Conservation (phyloP, 1,284 basidiomycete genomes). For the Meira miltonrushii region DNA sequence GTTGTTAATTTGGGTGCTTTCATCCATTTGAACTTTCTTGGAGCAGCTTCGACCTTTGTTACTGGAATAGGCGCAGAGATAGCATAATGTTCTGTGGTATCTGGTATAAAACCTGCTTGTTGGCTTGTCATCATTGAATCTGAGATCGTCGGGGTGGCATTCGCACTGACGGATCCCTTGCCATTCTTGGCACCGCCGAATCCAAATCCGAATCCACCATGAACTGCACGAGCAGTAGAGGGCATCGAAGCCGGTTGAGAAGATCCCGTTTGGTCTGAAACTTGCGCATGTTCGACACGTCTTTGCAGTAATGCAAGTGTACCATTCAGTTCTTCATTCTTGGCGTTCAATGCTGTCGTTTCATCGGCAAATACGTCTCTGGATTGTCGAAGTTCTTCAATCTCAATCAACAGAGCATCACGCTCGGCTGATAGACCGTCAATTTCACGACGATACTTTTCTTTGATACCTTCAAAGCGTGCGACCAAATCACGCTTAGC, state of each 20-base stretch:
- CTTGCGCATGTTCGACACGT: conserved; percentile 26
- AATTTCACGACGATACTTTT: conserved; percentile 79
- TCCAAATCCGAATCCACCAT: conserved; percentile 28
- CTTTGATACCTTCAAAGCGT: conserved; percentile 83
- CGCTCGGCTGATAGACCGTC: conserved; percentile 75
- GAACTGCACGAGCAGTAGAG: not conserved
- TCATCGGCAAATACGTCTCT: conserved; percentile 84
- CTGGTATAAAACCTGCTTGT: not conserved
- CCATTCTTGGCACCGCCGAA: conserved; percentile 21
- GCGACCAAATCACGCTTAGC: conserved; percentile 71
- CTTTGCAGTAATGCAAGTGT: conserved; percentile 63
- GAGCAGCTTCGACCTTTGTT: conserved; percentile 53
- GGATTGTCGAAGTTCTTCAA: conserved; percentile 77
- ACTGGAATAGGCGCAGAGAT: not conserved
- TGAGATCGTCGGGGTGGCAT: not conserved
- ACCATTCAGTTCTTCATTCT: conserved; percentile 86
- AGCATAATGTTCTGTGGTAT: not conserved
- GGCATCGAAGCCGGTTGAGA: not conserved
- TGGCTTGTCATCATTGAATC: not conserved
- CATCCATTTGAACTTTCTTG: conserved; percentile 59
- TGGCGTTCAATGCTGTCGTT: conserved; percentile 77
- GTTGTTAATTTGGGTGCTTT: conserved; percentile 49
- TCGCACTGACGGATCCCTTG: not conserved
- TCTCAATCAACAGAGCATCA: conserved; percentile 73
- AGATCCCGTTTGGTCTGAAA: conserved; percentile 15